A percentile compares a stretch with the other conserved stretches of the same genome.
Conservation (phyloP, 2,329 filamentous ascomycete species). For the Colletotrichum tropicicola region DNA sequence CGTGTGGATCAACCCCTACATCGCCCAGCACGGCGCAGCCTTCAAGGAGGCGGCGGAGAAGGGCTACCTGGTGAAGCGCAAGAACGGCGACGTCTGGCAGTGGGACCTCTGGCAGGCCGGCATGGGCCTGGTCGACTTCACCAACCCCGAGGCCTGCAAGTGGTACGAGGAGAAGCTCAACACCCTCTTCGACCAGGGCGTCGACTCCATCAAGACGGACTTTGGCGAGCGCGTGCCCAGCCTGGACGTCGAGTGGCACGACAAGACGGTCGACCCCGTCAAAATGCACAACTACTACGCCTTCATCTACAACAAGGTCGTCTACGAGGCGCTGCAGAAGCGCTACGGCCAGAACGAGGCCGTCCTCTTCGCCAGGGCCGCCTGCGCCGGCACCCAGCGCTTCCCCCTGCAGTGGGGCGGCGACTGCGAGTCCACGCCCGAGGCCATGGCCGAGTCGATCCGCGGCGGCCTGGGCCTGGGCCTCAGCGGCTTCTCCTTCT, state of each 20-base stretch:
- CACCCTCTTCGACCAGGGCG: conserved; percentile 72
- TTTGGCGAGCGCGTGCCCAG: conserved; percentile 78
- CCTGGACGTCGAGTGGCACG: conserved; percentile 71
- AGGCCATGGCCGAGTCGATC: conserved; percentile 77
- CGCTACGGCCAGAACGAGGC: conserved; percentile 62
- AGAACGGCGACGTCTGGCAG: conserved; percentile 76
- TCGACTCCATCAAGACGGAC: conserved; percentile 80
- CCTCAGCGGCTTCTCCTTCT: conserved; percentile 72
- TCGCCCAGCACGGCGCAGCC: conserved; percentile 73
- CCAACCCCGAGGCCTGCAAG: conserved; percentile 71
- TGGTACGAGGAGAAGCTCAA: conserved; percentile 73
- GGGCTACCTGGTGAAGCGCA: conserved; percentile 75
- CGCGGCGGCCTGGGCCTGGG: conserved; percentile 72
- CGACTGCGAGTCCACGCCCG: conserved; percentile 78
- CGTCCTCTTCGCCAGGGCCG: conserved; percentile 72
- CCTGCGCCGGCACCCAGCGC: conserved; percentile 73
- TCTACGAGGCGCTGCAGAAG: conserved; percentile 71
- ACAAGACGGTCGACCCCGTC: conserved; percentile 64
- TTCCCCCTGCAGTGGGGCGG: conserved; percentile 79
- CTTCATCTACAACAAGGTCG: conserved; percentile 76
- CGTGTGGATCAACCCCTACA: conserved; percentile 81
- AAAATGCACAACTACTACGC: conserved; percentile 83
- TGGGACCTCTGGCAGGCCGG: conserved; percentile 83
- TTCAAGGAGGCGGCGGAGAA: conserved; percentile 72
- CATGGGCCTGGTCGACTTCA: conserved; percentile 79